Evolutionary conservation across 202 grass and related monocot genomes (phyloP), one percentile per base, ranked within the genome.

Genomic region (Digitaria exilis): DNA sequence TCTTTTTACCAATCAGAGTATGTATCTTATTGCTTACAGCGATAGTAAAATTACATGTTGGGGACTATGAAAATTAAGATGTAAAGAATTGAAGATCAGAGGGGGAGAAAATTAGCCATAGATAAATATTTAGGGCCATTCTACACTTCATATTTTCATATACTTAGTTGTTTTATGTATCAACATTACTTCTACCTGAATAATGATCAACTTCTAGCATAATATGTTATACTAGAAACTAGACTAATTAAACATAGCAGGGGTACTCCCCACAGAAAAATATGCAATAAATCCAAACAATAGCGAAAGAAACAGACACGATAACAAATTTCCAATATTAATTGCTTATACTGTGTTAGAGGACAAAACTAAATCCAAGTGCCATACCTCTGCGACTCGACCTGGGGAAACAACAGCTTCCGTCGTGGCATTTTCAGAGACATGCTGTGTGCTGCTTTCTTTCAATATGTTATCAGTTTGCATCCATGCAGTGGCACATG

Each of bases 401-500:
- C 49, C 62, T 7, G 78, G 82, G 10, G 44, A 63, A 42, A 91
- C 82, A 71, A 56, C 66, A 65, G 45, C 80, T 41, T 84, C 74
- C 0, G 72, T 30, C 22, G 15, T 52, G 8, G 50, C 18, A 52
- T 83, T 86, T 35, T 68, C 67, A 60, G 72, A 16, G 29, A 58
- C 64, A 41, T 65, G 21, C 4, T 66, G n/a, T 77, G 58, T 73
- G 72, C 62, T 45, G 48, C 81, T 76, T 22, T 49, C 72, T 50
- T 78, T 48, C 7, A 68, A 67, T 28, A 46, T 44, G 7, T 32
- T 62, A 9, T 87, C 51, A 32, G 28, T 75, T 42, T 90, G 68
- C 32, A 92, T 64, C 63, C 83, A 80, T 67, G 82, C 75, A 29
- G 73, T 80, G 21, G 90, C 70, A 66, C 80, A 88, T 65, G 88